Evolutionary conservation across 2,329 filamentous ascomycete species (phyloP), one percentile per base, ranked within the genome.

Genomic region (Tolypocladium album): DNA sequence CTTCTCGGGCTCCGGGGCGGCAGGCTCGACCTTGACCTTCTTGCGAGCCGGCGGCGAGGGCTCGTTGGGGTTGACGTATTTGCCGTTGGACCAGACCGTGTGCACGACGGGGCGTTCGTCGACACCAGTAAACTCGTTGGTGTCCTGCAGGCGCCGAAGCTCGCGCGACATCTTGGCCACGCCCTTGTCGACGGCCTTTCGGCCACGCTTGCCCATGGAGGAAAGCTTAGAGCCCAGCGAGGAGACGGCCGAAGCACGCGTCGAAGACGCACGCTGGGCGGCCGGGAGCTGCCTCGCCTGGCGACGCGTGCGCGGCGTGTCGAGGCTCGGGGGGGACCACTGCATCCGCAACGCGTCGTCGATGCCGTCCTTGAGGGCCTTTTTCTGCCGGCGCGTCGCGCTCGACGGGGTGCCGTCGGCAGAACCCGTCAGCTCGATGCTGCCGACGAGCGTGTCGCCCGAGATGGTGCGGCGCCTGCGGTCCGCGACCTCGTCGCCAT

Each of bases 21-120:
- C 67, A n/a, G 61, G 42, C 42, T 70, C 67, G 9, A 64, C 61
- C 55, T 69, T 71, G 43, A 66, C 45, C 64, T 74, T 74, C 65
- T 76, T 78, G 57, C 66, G 70, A 12, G 71, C 67, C 7, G 74
- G 74, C 50, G 76, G 73, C 43, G 72, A 68, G 3, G 73, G 68
- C 45, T 74, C 74, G 57, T 76, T 76, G 60, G 76, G 76, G 45
- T 79, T 75, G 47, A 87, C 74, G 60, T 79, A 81, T 68, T 87
- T 87, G 60, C 85, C 85, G 64, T 87, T 87, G 66, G 82, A 82
- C 85, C 85, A 88, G 34, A 85, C 78, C 1, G 82, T 85, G 64
- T 82, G 77, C 9, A 82, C 52, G 4, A 87, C 79, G 6, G 83
- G 83, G 58, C 79, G 75, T 17, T 79, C 79, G 59, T 87, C 85